A percentile compares a stretch with the other conserved stretches of the same genome.
Conservation (phyloP, 139 green algal genomes). For the Astrephomene gubernaculifera region DNA sequence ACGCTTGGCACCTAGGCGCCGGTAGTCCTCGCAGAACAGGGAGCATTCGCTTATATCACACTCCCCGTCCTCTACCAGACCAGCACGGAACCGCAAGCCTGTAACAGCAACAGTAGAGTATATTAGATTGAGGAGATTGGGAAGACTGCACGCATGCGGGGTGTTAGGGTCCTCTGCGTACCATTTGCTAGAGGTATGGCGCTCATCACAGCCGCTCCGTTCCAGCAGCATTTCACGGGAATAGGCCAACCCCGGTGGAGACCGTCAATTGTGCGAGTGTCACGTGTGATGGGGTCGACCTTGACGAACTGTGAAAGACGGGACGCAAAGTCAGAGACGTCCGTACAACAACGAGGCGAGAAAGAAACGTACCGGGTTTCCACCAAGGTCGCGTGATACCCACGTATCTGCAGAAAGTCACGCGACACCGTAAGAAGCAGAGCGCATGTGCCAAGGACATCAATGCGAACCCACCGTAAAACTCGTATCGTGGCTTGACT, state of each 20-base stretch:
- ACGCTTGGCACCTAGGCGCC: neutral
- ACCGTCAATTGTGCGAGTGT: neutral
- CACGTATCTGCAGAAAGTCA: conserved; percentile 21
- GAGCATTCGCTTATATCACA: conserved; percentile 26
- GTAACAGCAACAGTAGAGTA: neutral
- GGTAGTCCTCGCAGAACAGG: conserved; percentile 30
- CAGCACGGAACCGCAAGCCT: conserved; percentile 4
- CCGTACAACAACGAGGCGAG: neutral
- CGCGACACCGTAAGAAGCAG: no score
- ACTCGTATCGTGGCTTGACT: conserved; percentile 21
- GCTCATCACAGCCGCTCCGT: conserved; percentile 1
- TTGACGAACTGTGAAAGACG: conserved; percentile 1
- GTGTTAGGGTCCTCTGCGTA: neutral
- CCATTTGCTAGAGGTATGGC: neutral
- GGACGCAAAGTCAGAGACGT: neutral
- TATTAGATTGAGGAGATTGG: no score
- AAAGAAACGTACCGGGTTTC: neutral
- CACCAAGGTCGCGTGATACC: conserved; percentile 17
- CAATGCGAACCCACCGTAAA: conserved; percentile 18
- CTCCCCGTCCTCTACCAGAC: neutral
- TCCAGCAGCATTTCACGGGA: conserved; percentile 22
- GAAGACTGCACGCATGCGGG: no score
- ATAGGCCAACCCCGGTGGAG: conserved; percentile 6
- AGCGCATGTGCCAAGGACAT: no score
- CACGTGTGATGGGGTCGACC: neutral